Evolutionary conservation across 1,139 yeast species (phyloP).

Genomic region (Magnusiomyces suaveolens): DNA sequence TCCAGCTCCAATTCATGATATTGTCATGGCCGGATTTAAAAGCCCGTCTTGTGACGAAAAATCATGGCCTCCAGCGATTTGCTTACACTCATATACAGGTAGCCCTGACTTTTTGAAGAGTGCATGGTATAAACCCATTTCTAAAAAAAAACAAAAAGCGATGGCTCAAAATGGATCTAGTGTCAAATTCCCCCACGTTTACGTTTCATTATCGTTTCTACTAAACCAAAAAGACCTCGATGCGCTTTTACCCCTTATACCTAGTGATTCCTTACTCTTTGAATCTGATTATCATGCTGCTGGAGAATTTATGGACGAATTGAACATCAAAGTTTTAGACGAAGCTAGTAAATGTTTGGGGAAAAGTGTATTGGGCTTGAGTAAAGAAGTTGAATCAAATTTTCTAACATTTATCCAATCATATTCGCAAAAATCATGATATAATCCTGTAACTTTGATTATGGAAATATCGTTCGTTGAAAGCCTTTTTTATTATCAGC

Average conservation of each 20-base stretch:
- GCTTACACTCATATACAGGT: constrained; percentile 84
- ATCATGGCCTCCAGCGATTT: constrained; percentile 33
- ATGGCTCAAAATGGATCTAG: background rate
- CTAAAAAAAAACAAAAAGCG: constrained; percentile 21
- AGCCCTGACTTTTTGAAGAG: constrained; percentile 52
- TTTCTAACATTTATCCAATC: background rate
- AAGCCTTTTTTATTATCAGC: too few species aligned
- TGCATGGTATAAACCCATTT: constrained; percentile 38
- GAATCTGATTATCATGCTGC: constrained; percentile 45
- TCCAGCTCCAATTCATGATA: constrained; percentile 45
- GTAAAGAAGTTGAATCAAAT: constrained; percentile 10
- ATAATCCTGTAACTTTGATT: too few species aligned
- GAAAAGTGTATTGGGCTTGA: constrained; percentile 9
- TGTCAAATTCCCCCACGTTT: constrained; percentile 15
- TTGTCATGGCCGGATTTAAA: background rate
- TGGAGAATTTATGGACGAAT: constrained; percentile 23
- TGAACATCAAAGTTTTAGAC: constrained; percentile 6
- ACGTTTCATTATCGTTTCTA: constrained; percentile 50
- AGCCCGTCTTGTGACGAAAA: constrained; percentile 2
- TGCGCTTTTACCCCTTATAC: constrained; percentile 30
- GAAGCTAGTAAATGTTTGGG: constrained; percentile 9
- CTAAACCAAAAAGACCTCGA: constrained; percentile 41
- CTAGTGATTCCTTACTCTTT: constrained; percentile 36
- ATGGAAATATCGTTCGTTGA: too few species aligned
- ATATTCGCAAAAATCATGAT: background rate